These are phyloP conservation scores for Syzygium oleosum DNA, from an alignment of 345 rosid species.

Conservation along the genomic window DNA sequence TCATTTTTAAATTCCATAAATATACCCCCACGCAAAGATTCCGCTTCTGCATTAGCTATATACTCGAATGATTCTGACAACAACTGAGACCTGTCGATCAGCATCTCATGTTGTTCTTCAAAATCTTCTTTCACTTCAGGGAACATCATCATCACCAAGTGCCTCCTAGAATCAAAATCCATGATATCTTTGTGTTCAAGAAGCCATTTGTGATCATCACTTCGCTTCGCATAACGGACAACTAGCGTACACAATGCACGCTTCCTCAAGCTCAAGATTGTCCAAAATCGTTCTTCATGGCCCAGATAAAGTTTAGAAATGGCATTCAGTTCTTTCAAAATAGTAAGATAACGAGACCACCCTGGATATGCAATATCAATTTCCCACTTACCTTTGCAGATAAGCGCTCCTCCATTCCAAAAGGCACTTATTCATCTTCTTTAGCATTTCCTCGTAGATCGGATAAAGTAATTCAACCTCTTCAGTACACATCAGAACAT, in stretches of 20 bases:
- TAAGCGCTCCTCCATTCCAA: conserved; percentile 28
- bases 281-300: conserved; percentile 45
- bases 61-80: conserved; percentile 86
- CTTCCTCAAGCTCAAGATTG: conserved; percentile 32
- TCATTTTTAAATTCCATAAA: conserved; percentile 93
- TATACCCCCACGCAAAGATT: conserved; percentile 60
- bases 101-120: conserved; percentile 93
- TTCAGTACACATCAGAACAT: conserved; percentile 12
- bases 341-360: conserved; percentile 61
- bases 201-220: conserved; percentile 75
- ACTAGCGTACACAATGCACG: conserved; percentile 42
- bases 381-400: conserved; percentile 21
- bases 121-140: conserved; percentile 84
- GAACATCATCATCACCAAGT: conserved; percentile 79
- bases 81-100: conserved; percentile 81
- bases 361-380: conserved; percentile 23
- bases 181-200: conserved; percentile 69
- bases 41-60: conserved; percentile 50
- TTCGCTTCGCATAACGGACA: conserved; percentile 51
- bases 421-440: conserved; percentile 50
- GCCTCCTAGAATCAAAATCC: conserved; percentile 78
- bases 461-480: conserved; percentile 41
- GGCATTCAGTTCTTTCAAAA: conserved; percentile 60
- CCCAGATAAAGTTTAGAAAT: conserved; percentile 51
- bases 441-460: conserved; percentile 33